phyloP scores from a whole-genome alignment of 78 protist genomes.

The Dictyostelium brefeldianum region DNA sequence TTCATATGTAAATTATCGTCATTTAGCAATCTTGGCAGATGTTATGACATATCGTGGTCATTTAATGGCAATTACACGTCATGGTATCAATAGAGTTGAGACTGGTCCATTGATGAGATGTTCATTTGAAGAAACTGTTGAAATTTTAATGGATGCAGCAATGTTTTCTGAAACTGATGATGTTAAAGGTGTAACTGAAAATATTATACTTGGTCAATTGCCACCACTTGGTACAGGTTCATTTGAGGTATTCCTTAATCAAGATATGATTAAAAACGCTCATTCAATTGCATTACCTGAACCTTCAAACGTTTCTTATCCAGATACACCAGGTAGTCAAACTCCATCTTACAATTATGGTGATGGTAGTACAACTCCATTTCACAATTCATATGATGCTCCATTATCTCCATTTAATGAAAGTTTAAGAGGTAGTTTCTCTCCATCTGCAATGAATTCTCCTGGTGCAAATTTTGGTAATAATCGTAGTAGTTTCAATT shows the following conservation, averaged over 20 bases:
- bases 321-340: conserved; percentile 86
- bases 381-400: conserved; percentile 74
- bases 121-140: conserved; percentile 99
- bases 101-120: conserved; percentile 89
- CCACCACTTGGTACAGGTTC: conserved; percentile 96
- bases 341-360: conserved; percentile 91
- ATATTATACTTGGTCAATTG: conserved; percentile 98
- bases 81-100: conserved; percentile 97
- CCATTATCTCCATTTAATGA: conserved; percentile 80
- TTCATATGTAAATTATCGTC: conserved; percentile 99
- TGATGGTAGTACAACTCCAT: conserved; percentile 89
- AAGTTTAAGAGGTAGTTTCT: conserved; percentile 84
- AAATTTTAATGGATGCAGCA: conserved; percentile 98
- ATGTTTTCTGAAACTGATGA: conserved; percentile 90
- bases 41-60: conserved; percentile 98
- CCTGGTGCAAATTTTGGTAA: conserved; percentile 82
- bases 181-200: conserved; percentile 97
- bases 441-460: conserved; percentile 84
- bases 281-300: conserved; percentile 64
- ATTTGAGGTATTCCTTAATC: conserved; percentile 93
- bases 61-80: conserved; percentile 98
- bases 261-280: conserved; percentile 83
- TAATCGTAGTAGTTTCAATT: conserved; percentile 57
- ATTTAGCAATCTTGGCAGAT: conserved; percentile 97
- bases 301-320: conserved; percentile 79